Percentiles rank a stretch among this genome's conserved stretches.
phyloP scores from a whole-genome alignment of 2,329 filamentous ascomycete genomes.

The Trichoderma atroviride region DNA sequence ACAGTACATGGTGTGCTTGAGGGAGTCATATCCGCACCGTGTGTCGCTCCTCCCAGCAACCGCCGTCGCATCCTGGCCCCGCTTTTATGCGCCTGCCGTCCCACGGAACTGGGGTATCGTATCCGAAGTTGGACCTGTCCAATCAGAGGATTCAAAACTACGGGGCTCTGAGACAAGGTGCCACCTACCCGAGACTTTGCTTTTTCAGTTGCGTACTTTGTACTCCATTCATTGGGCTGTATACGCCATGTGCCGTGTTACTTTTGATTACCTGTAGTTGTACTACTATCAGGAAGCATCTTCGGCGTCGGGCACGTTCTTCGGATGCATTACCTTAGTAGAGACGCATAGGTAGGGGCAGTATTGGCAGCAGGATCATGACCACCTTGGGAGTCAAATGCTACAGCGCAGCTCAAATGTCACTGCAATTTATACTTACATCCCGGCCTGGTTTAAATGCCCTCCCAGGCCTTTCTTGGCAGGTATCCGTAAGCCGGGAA shows the following conservation, averaged over 20 bases:
- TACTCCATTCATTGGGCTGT: neutral
- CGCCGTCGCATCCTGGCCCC: neutral
- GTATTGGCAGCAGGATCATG: neutral
- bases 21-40: neutral
- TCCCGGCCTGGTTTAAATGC: neutral
- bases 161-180: slow-evolving; percentile 10
- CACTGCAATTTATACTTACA: neutral
- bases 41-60: neutral
- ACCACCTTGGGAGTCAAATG: neutral
- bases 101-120: neutral
- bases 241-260: neutral
- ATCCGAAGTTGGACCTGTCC: neutral
- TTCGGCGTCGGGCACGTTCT: neutral
- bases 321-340: neutral
- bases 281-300: neutral
- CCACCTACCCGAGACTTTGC: neutral
- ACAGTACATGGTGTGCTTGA: neutral
- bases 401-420: neutral
- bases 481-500: neutral
- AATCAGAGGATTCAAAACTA: neutral
- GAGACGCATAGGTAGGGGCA: neutral
- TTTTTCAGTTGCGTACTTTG: neutral
- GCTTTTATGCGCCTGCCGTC: neutral
- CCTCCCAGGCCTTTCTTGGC: neutral
- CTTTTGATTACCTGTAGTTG: neutral